A percentile compares a stretch with the other conserved stretches of the same genome.
Evolutionary conservation across 495 filamentous ascomycete genomes (phyloP).

Genomic region (Penicillium crystallinum): DNA sequence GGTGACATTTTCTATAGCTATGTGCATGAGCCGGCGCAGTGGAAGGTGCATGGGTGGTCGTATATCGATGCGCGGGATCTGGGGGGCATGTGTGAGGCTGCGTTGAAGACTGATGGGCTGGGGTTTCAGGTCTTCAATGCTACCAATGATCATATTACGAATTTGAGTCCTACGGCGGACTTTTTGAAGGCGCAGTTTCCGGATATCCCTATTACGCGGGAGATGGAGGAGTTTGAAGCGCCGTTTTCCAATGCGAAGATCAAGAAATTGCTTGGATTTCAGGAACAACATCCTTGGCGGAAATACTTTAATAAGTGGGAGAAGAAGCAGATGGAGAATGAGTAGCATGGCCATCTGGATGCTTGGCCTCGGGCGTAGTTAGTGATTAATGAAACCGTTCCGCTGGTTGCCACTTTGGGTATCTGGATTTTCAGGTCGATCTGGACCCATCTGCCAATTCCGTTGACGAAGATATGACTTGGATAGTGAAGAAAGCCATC

Average conservation of each 20-base stretch:
- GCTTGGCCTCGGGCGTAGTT: no score
- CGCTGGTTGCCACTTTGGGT: background rate
- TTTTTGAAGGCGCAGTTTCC: slow-evolving; percentile 40
- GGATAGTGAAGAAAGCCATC: background rate
- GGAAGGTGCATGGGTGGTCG: slow-evolving; percentile 55
- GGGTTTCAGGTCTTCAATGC: slow-evolving; percentile 58
- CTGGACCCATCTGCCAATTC: background rate
- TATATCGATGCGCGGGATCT: slow-evolving; percentile 57
- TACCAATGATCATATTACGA: slow-evolving; percentile 51
- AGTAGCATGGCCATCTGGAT: background rate
- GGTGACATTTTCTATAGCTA: slow-evolving; percentile 43
- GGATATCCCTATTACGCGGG: slow-evolving; percentile 39
- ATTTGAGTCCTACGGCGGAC: slow-evolving; percentile 14
- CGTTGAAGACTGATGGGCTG: slow-evolving; percentile 30
- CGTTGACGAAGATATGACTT: background rate
- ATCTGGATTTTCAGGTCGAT: background rate
- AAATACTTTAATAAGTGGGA: slow-evolving; percentile 30
- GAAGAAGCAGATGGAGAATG: slow-evolving; percentile 1
- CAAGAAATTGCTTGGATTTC: slow-evolving; percentile 49
- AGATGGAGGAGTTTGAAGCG: slow-evolving; percentile 50
- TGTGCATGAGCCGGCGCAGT: slow-evolving; percentile 42
- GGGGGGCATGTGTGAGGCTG: slow-evolving; percentile 34
- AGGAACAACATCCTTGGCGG: slow-evolving; percentile 51
- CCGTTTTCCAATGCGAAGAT: slow-evolving; percentile 55
- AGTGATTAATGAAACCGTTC: background rate